Evolutionary conservation across 805 yeast genomes (phyloP), one percentile per base, ranked within the genome.

Genomic region (Isabelozyma heimii): DNA sequence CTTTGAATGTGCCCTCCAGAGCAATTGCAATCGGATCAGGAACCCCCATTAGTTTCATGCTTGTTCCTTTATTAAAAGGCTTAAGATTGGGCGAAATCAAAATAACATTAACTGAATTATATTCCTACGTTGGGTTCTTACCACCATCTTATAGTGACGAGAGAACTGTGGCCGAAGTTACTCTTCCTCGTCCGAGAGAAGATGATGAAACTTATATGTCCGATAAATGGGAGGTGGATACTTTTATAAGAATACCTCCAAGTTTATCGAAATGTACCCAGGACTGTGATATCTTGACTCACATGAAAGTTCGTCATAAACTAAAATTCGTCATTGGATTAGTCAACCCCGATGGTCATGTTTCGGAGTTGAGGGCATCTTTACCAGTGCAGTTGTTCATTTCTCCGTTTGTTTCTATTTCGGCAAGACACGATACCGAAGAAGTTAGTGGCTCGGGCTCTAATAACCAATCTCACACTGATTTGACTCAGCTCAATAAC

Each of bases 11-110:
- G 5, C 97, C 98, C 0, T 77, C 89, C 24, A 85, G 89, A 59
- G 96, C 97, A 0, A 80, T 90, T 20, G 95, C 98, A 0, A 84
- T 94, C 40, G 99, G 99, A 1, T 84, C 96, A 0, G 70, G 81
- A 0, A 74, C 87, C 5, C 87, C 89, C 1, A 77, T 92, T 6
- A 80, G 83, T 55, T 75, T 92, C 56, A 73, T 82, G 53, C 62
- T 92, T 56, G 87, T 86, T 1, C 98, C 99, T 0, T 69, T 92
- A 40, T 66, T 82, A 42, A 92, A 94, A 65, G 97, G 96, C 0
- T 72, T 92, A 47, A 77, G 75, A 50, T 69, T 92, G 40, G 97
- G 97, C 1, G 76, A 81, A n/a, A 79, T 91, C 47, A 82, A 80
- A 51, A 75, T 90, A 41, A 76, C 80, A 37, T 68, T 94, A 47